Percentiles rank a stretch among this genome's conserved stretches.
phyloP scores from a whole-genome alignment of 352 stramenopile species.

The Aphanomyces euteiches region DNA sequence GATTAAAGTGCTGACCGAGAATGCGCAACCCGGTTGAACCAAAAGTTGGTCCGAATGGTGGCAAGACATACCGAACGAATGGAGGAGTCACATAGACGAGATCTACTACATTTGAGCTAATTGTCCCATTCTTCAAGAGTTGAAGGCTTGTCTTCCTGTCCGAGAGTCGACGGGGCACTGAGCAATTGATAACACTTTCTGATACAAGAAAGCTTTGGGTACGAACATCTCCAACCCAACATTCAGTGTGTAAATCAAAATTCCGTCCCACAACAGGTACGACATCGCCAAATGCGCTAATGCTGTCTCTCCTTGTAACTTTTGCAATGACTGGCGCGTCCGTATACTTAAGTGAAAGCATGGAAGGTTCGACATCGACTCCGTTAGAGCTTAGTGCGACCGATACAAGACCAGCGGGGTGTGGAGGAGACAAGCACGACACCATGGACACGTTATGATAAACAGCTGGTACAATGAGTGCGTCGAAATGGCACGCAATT shows the following conservation, averaged over 20 bases:
- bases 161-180: background rate
- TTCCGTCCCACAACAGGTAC: background rate
- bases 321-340: constrained; percentile 36
- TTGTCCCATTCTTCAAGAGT: background rate
- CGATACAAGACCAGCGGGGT: constrained; percentile 33
- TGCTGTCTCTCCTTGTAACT: background rate
- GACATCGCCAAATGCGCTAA: constrained; percentile 22
- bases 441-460: constrained; percentile 61
- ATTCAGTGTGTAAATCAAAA: background rate
- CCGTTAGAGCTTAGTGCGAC: constrained; percentile 66
- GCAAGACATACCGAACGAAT: constrained; percentile 43
- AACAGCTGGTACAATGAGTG: constrained; percentile 39
- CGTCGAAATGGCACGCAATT: constrained; percentile 57
- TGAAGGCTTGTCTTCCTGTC: background rate
- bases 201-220: background rate
- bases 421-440: constrained; percentile 51
- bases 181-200: background rate
- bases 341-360: constrained; percentile 48
- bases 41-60: constrained; percentile 41
- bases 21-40: constrained; percentile 39
- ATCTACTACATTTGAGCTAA: constrained; percentile 28
- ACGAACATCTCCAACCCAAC: background rate
- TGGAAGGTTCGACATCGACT: constrained; percentile 45
- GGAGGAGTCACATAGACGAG: constrained; percentile 42
- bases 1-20: constrained; percentile 46